Base-by-base conservation (phyloP, 2,329 filamentous ascomycete species). In the Apiospora saccharicola region DNA sequence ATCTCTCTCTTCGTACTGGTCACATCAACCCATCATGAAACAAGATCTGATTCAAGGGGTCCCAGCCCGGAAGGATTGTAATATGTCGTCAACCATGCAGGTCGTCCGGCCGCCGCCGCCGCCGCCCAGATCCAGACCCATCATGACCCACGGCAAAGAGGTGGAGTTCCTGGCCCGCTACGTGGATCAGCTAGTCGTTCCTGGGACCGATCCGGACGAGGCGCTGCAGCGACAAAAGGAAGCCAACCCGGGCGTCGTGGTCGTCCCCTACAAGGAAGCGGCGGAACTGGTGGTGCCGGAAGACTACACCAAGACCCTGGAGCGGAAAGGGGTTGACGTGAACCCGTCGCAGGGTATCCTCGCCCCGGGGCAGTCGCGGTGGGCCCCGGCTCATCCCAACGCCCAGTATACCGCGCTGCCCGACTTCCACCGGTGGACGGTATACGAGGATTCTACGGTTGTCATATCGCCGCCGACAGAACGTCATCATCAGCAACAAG, bases 61-160 rank as follows among this genome's bases (percentile, higher is more conserved):
- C 13, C 5, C 12, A 7, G 16, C 30, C 30, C 53, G 12, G 3
- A 61, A 61, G 7, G 2, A n/a, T 37, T 26, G 26, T 34, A 47
- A 47, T 2, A n/a, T 47, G 16, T 7, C 44, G 7, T 10, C 10
- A 49, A 19, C 46, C 46, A 49, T 7, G 46, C 46, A 49, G 22
- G 7, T 22, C 3, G 22, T n/a, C n/a, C n/a, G n/a, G n/a, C n/a
- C 19, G 3, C 5, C 0, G 19, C 19, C 19, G 19, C 8, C n/a
- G 10, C 47, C 47, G 8, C n/a, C 47, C 3, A 41, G 57, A 10
- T 30, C 57, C n/a, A 6, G 37, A 10, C 37, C 37, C 5, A n/a
- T n/a, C 19, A 64, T 64, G 57, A 64, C 57, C 10, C 34, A 64
- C 10, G 57, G 57, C 19, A 64, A 64, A 37, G 57, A 64, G 30